Conservation (phyloP, 2,329 filamentous ascomycete genomes). For the Trichoderma pleuroti region DNA sequence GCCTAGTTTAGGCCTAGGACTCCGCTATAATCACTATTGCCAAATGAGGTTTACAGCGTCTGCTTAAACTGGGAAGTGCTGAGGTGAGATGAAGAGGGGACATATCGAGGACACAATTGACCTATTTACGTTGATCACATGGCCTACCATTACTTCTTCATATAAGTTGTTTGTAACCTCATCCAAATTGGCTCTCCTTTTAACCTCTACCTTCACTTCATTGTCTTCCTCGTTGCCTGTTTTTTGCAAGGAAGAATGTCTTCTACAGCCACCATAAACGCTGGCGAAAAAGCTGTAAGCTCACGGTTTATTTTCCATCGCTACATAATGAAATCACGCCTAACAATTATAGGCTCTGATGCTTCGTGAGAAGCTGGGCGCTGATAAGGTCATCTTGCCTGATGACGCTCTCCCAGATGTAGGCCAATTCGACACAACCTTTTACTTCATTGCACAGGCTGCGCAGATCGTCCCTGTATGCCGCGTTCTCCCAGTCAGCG, state of each 20-base stretch:
- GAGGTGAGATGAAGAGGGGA: neutral
- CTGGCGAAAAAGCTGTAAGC: neutral
- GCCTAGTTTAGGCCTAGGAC: neutral
- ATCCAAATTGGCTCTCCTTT: neutral
- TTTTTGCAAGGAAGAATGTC: neutral
- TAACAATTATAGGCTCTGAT: neutral
- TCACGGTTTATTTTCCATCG: no score
- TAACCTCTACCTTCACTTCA: neutral
- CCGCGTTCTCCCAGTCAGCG: neutral
- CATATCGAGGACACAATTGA: neutral
- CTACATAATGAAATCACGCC: neutral
- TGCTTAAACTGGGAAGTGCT: neutral
- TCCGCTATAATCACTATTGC: neutral
- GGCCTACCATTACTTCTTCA: neutral
- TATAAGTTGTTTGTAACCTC: neutral
- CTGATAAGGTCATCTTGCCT: neutral
- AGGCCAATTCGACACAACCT: neutral
- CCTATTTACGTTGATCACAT: neutral
- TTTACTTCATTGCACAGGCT: neutral
- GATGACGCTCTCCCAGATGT: neutral
- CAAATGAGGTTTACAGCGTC: neutral
- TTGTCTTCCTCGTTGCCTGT: neutral
- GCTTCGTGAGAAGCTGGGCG: neutral
- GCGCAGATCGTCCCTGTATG: neutral
- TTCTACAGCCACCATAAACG: neutral